These are phyloP conservation scores for Hypholoma sublateritium DNA, from an alignment of 768 basidiomycete genomes.

Conservation along the genomic window DNA sequence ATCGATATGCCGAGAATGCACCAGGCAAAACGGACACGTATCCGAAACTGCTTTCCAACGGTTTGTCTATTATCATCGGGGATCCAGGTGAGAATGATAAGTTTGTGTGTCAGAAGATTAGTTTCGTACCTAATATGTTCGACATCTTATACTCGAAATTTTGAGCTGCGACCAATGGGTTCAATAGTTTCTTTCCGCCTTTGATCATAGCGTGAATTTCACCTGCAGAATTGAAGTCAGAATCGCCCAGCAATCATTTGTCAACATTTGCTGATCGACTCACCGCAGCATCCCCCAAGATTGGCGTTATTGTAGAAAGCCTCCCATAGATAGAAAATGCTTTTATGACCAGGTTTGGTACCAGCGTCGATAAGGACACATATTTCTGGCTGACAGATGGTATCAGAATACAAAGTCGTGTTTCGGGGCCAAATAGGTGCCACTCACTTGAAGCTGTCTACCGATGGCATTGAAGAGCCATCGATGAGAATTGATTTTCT, in stretches of 20 bases:
- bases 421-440: neutral
- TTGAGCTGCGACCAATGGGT: constrained; percentile 91
- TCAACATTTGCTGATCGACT: constrained; percentile 4
- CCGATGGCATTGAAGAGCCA: constrained; percentile 97
- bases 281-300: constrained; percentile 85
- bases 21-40: constrained; percentile 95
- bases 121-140: constrained; percentile 75
- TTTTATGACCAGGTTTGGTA: constrained; percentile 95
- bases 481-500: constrained; percentile 94
- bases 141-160: constrained; percentile 99
- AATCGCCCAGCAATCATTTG: neutral
- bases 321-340: constrained; percentile 94
- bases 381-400: constrained; percentile 67
- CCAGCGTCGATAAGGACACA: constrained; percentile 94
- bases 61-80: constrained; percentile 61
- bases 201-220: constrained; percentile 98
- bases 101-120: neutral
- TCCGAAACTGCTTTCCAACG: constrained; percentile 92
- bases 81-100: too few relatives aligned
- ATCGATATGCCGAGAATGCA: constrained; percentile 97
- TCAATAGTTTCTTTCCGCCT: constrained; percentile 87
- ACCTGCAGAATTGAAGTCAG: constrained; percentile 23
- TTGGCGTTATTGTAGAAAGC: constrained; percentile 81
- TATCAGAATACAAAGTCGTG: neutral
- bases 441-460: constrained; percentile 64